Percentiles rank a stretch among this genome's conserved stretches.
phyloP scores from a whole-genome alignment of 805 yeast species.

The Sugiyamaella floridensis region DNA sequence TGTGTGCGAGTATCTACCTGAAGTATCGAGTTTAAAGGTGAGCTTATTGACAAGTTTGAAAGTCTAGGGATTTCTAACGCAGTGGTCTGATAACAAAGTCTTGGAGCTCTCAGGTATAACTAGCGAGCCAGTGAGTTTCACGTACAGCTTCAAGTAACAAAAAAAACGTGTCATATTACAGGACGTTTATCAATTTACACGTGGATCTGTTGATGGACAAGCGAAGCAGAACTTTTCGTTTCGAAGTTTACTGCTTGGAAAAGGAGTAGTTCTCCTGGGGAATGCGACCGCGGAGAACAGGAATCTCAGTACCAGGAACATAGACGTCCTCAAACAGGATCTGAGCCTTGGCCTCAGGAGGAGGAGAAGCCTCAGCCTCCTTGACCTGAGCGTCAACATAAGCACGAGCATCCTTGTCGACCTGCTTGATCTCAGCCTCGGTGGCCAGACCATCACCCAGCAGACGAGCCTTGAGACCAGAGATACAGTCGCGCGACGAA shows the following conservation, averaged over 20 bases:
- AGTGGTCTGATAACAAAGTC: background rate
- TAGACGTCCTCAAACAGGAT: constrained; percentile 95
- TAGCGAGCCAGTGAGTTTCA: background rate
- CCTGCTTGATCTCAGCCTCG: constrained; percentile 89
- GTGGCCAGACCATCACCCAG: constrained; percentile 79
- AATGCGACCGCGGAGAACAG: constrained; percentile 92
- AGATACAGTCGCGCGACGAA: constrained; percentile 95
- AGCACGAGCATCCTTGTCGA: constrained; percentile 94
- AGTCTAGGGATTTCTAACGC: background rate
- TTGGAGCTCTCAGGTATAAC: background rate
- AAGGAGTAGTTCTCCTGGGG: constrained; percentile 92
- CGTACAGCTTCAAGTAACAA: background rate
- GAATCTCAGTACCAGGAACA: constrained; percentile 88
- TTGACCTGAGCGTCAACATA: constrained; percentile 92
- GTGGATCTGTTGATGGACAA: too few species aligned
- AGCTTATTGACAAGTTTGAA: background rate
- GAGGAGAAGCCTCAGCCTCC: constrained; percentile 86
- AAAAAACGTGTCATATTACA: too few species aligned
- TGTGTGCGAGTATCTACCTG: background rate
- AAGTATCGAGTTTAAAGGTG: background rate
- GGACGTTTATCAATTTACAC: too few species aligned
- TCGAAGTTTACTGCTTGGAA: constrained; percentile 24
- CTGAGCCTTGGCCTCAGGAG: constrained; percentile 93
- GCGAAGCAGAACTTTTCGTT: background rate
- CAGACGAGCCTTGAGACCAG: constrained; percentile 84